Percentiles rank a stretch among this genome's conserved stretches.
These are phyloP conservation scores for Magnaporthiopsis rhizophila DNA, from an alignment of 2,329 filamentous ascomycete species.

Conservation along the genomic window DNA sequence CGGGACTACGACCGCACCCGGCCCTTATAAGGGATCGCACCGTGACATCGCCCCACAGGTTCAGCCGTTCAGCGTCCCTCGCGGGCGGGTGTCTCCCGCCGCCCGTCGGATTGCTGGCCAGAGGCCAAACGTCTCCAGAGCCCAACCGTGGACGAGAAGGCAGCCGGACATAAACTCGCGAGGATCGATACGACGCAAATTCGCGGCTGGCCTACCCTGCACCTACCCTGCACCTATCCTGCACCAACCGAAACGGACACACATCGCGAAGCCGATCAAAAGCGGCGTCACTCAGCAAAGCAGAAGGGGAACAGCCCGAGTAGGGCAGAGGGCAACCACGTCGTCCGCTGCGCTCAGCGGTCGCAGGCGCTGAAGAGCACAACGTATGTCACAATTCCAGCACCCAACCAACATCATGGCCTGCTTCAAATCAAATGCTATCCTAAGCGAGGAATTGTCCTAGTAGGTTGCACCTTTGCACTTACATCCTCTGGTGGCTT, in stretches of 20 bases:
- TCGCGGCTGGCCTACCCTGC: too few relatives aligned
- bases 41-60: too few relatives aligned
- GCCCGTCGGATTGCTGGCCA: too few relatives aligned
- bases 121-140: too few relatives aligned
- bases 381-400: conserved; percentile 21
- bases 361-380: conserved; percentile 2
- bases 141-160: conserved; percentile 27
- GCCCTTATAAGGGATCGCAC: too few relatives aligned
- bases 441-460: conserved; percentile 42
- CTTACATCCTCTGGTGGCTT: not conserved
- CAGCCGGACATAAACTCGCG: conserved; percentile 46
- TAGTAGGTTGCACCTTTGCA: conserved; percentile 24
- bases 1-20: too few relatives aligned
- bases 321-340: conserved; percentile 12
- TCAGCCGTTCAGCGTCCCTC: too few relatives aligned
- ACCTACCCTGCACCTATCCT: too few relatives aligned
- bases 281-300: conserved; percentile 13
- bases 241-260: conserved; percentile 13
- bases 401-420: conserved; percentile 41
- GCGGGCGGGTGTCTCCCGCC: too few relatives aligned
- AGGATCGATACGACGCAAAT: conserved; percentile 41
- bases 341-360: too few relatives aligned
- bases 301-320: conserved; percentile 13
- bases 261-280: conserved; percentile 20
- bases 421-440: conserved; percentile 46